These are phyloP conservation scores for Gossypium gossypioides DNA, from an alignment of 441 rosid species.

Conservation along the genomic window DNA sequence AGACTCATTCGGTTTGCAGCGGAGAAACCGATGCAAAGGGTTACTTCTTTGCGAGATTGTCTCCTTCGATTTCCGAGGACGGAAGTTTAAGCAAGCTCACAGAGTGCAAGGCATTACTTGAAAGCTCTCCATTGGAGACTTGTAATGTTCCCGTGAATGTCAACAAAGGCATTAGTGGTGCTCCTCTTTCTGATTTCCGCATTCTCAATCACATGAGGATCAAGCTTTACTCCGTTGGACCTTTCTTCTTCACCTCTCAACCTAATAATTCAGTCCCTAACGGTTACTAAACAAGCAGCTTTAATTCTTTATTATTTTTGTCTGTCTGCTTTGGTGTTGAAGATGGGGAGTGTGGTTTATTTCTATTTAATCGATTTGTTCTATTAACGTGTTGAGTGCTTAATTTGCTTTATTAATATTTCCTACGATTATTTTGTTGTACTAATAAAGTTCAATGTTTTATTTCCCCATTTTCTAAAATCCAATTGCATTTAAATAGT, in stretches of 20 bases:
- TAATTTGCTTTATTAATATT: neutral
- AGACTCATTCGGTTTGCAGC: slow-evolving; percentile 27
- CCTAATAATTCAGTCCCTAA: slow-evolving; percentile 12
- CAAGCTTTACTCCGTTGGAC: slow-evolving; percentile 38
- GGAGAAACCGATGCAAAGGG: slow-evolving; percentile 35
- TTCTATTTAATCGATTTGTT: neutral
- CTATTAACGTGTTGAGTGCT: neutral
- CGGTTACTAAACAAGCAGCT: neutral
- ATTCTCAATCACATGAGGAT: slow-evolving; percentile 26
- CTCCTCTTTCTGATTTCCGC: slow-evolving; percentile 29
- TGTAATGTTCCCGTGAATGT: slow-evolving; percentile 42
- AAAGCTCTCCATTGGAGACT: slow-evolving; percentile 30
- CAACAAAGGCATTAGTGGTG: slow-evolving; percentile 37
- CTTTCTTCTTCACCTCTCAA: slow-evolving; percentile 36
- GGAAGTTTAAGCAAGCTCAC: slow-evolving; percentile 14
- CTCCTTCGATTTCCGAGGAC: neutral
- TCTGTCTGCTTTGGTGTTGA: neutral
- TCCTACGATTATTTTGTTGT: neutral
- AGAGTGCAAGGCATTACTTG: slow-evolving; percentile 42
- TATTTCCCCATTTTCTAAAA: too few relatives aligned
- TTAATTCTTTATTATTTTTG: neutral
- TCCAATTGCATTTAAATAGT: too few relatives aligned
- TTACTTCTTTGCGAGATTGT: slow-evolving; percentile 34
- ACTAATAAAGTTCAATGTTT: neutral
- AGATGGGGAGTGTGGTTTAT: neutral